Conservation (phyloP, 176 grass and related monocot genomes). For the Paspalum vaginatum region DNA sequence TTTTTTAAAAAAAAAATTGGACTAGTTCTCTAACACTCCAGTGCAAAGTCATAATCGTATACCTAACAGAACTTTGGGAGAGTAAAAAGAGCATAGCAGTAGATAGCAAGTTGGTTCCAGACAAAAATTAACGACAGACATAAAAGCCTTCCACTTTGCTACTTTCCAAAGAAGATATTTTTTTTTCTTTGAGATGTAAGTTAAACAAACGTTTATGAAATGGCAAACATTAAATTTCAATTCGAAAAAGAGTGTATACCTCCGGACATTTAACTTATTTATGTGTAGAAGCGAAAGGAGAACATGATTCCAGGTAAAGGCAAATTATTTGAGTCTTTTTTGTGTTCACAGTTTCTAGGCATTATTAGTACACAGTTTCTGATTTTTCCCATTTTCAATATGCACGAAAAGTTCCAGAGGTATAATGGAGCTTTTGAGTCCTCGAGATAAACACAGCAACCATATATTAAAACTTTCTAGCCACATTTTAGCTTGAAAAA, state of each 20-base stretch:
- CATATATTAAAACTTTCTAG: background rate
- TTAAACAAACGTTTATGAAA: background rate
- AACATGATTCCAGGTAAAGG: background rate
- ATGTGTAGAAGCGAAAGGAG: background rate
- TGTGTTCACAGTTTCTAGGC: background rate
- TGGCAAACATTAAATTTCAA: background rate
- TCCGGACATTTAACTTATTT: background rate
- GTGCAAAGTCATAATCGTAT: background rate
- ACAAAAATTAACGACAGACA: background rate
- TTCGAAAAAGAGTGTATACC: background rate
- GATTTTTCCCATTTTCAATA: background rate
- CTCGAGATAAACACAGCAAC: background rate
- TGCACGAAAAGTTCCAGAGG: background rate
- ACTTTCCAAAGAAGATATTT: background rate
- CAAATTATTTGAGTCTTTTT: background rate
- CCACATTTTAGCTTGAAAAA: background rate
- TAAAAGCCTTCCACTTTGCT: background rate
- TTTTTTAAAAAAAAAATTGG: too few species aligned
- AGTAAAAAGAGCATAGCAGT: background rate
- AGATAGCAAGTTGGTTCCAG: background rate
- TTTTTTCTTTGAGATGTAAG: background rate
- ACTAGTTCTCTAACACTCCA: background rate
- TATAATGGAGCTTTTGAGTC: background rate
- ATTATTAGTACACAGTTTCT: background rate
- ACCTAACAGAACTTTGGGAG: background rate